These are phyloP conservation scores for Claviceps monticola DNA, from an alignment of 2,329 filamentous ascomycete species.

Conservation along the genomic window DNA sequence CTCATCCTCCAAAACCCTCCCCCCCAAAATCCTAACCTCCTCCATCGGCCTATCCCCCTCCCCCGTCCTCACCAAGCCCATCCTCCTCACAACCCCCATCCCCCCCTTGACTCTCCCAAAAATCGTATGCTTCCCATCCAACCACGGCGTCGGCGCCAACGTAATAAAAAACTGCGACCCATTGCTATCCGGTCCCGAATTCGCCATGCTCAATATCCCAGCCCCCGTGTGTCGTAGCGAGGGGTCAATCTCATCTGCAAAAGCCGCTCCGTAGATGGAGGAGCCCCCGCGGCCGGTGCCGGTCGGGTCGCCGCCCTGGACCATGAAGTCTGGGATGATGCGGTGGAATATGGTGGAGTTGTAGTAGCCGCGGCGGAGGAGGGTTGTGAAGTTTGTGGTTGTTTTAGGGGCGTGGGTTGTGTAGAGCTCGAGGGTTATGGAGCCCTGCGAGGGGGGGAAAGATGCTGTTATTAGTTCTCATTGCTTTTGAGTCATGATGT, in stretches of 20 bases:
- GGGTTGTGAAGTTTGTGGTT: slow-evolving; percentile 75
- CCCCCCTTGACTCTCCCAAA: slow-evolving; percentile 83
- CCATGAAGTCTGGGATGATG: slow-evolving; percentile 92
- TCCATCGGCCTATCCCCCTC: slow-evolving; percentile 68
- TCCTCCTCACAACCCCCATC: slow-evolving; percentile 68
- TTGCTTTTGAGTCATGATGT: background rate
- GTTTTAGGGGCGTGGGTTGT: slow-evolving; percentile 75
- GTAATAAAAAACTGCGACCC: slow-evolving; percentile 95
- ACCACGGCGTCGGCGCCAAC: slow-evolving; percentile 83
- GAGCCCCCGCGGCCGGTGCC: slow-evolving; percentile 81
- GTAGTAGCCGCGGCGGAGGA: slow-evolving; percentile 78
- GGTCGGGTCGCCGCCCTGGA: slow-evolving; percentile 87
- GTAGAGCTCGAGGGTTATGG: slow-evolving; percentile 82
- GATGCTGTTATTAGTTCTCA: no score
- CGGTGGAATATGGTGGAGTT: slow-evolving; percentile 78
- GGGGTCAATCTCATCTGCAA: slow-evolving; percentile 77
- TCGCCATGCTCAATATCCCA: slow-evolving; percentile 92
- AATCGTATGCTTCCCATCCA: slow-evolving; percentile 94
- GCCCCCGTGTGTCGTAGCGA: slow-evolving; percentile 82
- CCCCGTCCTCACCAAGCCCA: slow-evolving; percentile 78
- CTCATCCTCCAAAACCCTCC: slow-evolving; percentile 49
- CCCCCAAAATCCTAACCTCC: slow-evolving; percentile 66
- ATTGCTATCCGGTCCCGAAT: slow-evolving; percentile 84
- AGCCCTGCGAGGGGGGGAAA: slow-evolving; percentile 42
- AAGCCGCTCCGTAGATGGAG: slow-evolving; percentile 86